These are phyloP conservation scores for Piper betle DNA, from an alignment of 164 flowering plant species.

Conservation along the genomic window DNA sequence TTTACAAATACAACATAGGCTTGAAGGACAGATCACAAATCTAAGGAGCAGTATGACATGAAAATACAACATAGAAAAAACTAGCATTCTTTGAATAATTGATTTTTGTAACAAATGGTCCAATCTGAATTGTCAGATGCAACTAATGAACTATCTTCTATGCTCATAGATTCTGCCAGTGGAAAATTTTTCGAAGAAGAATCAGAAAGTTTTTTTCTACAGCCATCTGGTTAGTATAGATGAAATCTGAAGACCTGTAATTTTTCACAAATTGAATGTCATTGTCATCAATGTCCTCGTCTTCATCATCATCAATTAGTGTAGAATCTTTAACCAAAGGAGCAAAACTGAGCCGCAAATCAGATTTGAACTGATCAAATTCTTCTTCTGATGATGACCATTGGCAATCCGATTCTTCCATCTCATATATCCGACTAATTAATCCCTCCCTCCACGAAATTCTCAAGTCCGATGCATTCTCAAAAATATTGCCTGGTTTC, in stretches of 20 bases:
- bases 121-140: constrained; percentile 72
- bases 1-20: background rate
- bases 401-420: constrained; percentile 69
- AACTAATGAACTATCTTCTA: constrained; percentile 45
- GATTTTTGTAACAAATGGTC: constrained; percentile 44
- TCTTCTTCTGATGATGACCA: constrained; percentile 64
- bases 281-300: background rate
- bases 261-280: constrained; percentile 6
- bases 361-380: constrained; percentile 7
- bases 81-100: constrained; percentile 24
- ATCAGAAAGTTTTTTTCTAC: constrained; percentile 11
- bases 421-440: constrained; percentile 40
- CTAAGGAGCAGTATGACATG: background rate
- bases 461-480: constrained; percentile 32
- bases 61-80: background rate
- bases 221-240: constrained; percentile 10
- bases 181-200: constrained; percentile 13
- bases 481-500: constrained; percentile 18
- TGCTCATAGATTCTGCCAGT: constrained; percentile 64
- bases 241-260: constrained; percentile 12
- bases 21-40: background rate
- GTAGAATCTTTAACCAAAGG: constrained; percentile 1
- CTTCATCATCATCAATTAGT: constrained; percentile 6
- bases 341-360: constrained; percentile 7
- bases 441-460: constrained; percentile 84